Evolutionary conservation across 208 protist species (phyloP).

Genomic region (Trichomonas vaginalis): DNA sequence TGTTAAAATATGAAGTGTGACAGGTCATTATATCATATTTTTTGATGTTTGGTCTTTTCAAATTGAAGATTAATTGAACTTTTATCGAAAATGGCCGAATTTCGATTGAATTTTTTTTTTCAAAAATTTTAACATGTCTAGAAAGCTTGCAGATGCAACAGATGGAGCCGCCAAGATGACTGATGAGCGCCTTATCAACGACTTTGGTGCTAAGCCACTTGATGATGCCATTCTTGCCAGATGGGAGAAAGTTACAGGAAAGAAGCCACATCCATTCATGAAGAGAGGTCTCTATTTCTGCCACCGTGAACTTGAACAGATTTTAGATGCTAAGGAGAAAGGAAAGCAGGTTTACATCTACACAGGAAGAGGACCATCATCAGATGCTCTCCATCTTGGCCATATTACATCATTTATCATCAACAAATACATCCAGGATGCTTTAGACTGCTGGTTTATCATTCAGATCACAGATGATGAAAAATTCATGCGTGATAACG

Average conservation of each 20-base stretch:
- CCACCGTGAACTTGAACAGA: constrained; percentile 75
- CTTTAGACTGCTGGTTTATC: constrained; percentile 54
- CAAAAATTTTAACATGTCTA: not conserved
- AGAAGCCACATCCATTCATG: constrained; percentile 25
- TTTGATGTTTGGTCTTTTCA: too few relatives aligned
- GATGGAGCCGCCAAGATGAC: not conserved
- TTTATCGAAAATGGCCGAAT: too few relatives aligned
- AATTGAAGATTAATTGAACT: too few relatives aligned
- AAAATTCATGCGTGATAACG: constrained; percentile 82
- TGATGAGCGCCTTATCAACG: constrained; percentile 35
- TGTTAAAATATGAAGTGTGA: too few relatives aligned
- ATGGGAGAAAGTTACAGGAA: constrained; percentile 37
- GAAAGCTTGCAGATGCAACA: not conserved
- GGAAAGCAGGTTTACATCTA: constrained; percentile 85
- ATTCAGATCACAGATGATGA: constrained; percentile 99
- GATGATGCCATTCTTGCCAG: constrained; percentile 36
- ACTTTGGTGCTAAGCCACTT: constrained; percentile 51
- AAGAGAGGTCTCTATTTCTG: constrained; percentile 80
- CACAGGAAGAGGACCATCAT: constrained; percentile 93
- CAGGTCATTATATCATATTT: too few relatives aligned
- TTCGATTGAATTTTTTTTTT: not conserved
- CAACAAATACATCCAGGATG: constrained; percentile 91
- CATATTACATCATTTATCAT: constrained; percentile 96
- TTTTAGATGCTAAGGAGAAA: constrained; percentile 65
- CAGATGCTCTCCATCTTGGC: constrained; percentile 82